A percentile compares a stretch with the other conserved stretches of the same genome.
Conservation (phyloP, 2,329 filamentous ascomycete genomes). For the Chaetomium strumarium region DNA sequence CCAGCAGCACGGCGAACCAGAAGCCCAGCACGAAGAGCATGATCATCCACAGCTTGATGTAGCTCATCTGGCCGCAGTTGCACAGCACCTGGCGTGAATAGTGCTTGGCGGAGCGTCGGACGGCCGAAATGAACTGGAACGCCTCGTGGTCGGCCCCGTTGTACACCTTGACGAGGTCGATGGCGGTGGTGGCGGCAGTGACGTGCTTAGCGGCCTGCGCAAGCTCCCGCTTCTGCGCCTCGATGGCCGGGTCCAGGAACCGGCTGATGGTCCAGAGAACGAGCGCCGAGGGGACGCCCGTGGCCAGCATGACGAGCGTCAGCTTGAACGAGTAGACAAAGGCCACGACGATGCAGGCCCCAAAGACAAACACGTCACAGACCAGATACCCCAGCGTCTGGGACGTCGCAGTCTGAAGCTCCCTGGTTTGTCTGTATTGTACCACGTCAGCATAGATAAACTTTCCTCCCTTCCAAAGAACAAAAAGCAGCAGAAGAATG, state of each 20-base stretch:
- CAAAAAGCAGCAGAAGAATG: background rate
- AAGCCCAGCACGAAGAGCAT: constrained; percentile 83
- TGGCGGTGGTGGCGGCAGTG: constrained; percentile 62
- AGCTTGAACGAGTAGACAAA: constrained; percentile 79
- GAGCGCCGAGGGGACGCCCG: constrained; percentile 60
- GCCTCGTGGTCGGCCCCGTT: constrained; percentile 68
- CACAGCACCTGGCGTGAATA: constrained; percentile 64
- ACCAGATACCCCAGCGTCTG: constrained; percentile 69
- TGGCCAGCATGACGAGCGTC: constrained; percentile 70
- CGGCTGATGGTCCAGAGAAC: constrained; percentile 55
- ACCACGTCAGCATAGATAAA: background rate
- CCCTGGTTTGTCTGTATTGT: constrained; percentile 62
- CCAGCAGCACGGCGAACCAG: constrained; percentile 73
- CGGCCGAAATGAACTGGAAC: constrained; percentile 54
- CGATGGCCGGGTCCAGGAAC: constrained; percentile 59
- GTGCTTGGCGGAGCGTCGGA: constrained; percentile 52
- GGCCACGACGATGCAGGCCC: constrained; percentile 64
- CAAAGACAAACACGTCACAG: constrained; percentile 56
- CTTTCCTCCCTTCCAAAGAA: background rate
- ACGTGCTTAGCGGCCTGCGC: constrained; percentile 65
- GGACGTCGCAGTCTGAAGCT: constrained; percentile 74
- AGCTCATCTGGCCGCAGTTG: constrained; percentile 66
- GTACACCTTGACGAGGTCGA: constrained; percentile 82
- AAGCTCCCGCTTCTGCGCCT: constrained; percentile 61
- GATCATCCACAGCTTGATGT: constrained; percentile 67